Evolutionary conservation across 2,329 filamentous ascomycete species (phyloP).

Genomic region (Cercospora sp.): DNA sequence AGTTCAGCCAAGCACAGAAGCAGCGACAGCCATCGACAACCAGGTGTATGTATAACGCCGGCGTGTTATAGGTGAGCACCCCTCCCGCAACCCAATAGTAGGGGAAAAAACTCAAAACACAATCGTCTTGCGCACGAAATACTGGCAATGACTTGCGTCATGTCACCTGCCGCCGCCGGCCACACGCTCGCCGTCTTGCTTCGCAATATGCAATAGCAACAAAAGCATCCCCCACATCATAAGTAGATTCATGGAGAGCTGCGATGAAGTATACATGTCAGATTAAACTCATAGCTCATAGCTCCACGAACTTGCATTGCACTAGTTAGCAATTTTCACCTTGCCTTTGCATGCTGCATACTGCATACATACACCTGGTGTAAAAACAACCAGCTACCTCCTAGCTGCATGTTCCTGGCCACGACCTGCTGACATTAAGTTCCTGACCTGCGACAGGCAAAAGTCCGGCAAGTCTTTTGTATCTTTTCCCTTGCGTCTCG

Average conservation of each 20-base stretch:
- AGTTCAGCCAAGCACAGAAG: neutral
- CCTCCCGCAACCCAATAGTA: neutral
- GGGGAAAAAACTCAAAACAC: neutral
- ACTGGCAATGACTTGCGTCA: neutral
- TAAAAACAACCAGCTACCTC: neutral
- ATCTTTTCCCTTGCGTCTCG: neutral
- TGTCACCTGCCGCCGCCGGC: neutral
- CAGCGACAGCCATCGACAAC: constrained; percentile 1
- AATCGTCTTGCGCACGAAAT: neutral
- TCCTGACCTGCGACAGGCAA: neutral
- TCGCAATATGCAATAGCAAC: neutral
- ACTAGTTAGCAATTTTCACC: neutral
- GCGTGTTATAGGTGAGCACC: neutral
- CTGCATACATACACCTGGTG: neutral
- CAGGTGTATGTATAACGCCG: constrained; percentile 8
- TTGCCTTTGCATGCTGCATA: neutral
- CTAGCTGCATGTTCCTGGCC: neutral
- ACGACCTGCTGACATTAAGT: neutral
- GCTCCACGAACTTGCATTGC: neutral
- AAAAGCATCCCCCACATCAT: too few relatives aligned
- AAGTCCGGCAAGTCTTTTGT: neutral
- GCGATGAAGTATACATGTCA: neutral
- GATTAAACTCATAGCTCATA: neutral
- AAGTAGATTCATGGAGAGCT: too few relatives aligned
- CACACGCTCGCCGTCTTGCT: neutral